Evolutionary conservation across 441 rosid genomes (phyloP).

Genomic region (Populus tomentosa): DNA sequence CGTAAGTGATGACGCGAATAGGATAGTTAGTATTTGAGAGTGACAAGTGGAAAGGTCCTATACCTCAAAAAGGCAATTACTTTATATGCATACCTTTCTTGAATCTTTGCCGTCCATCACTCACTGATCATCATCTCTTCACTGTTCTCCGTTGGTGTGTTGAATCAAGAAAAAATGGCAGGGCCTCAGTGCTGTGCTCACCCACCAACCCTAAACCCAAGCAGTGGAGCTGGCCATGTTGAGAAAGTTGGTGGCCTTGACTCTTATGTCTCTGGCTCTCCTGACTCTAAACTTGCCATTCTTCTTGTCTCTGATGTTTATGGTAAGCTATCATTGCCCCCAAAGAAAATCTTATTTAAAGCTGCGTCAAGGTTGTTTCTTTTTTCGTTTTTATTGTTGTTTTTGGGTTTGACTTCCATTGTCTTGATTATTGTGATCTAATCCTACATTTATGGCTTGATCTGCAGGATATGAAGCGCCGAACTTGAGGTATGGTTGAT

Average conservation of each 20-base stretch:
- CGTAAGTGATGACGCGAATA: background rate
- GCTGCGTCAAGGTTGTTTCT: background rate
- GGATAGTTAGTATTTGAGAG: background rate
- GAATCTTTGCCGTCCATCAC: background rate
- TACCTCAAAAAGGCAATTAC: background rate
- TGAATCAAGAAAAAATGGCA: slow-evolving; percentile 16
- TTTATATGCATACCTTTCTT: background rate
- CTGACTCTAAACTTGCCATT: slow-evolving; percentile 44
- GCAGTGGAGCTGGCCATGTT: slow-evolving; percentile 42
- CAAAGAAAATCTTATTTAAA: background rate
- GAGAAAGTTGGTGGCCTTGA: slow-evolving; percentile 52
- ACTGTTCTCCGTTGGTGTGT: background rate
- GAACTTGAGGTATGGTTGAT: slow-evolving; percentile 39
- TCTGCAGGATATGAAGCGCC: slow-evolving; percentile 59
- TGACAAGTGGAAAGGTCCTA: background rate
- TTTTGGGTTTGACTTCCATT: background rate
- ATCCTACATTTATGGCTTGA: background rate
- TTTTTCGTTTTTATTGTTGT: background rate
- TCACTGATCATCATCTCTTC: background rate
- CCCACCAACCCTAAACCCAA: slow-evolving; percentile 31
- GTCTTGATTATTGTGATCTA: background rate
- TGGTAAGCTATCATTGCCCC: slow-evolving; percentile 28
- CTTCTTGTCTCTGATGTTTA: slow-evolving; percentile 50
- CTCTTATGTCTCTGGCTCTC: slow-evolving; percentile 49
- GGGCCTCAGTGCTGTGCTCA: slow-evolving; percentile 28